Evolutionary conservation across 345 rosid species (phyloP).

Genomic region (Eucalyptus cladocalyx): DNA sequence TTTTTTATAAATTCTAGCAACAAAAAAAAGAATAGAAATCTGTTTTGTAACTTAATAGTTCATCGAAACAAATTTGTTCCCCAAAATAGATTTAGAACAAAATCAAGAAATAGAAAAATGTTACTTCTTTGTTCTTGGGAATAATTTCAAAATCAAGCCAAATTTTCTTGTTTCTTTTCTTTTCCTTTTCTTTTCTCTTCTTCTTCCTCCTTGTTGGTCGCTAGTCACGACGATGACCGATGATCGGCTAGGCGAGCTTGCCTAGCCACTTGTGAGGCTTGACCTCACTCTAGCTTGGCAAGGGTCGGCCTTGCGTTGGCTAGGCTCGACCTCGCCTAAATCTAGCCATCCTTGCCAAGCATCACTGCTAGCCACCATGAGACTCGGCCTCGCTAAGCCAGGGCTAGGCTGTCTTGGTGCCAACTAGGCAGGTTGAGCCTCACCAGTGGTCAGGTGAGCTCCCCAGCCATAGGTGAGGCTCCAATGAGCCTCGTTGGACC

Average conservation of each 20-base stretch:
- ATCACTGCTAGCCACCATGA: fast-evolving
- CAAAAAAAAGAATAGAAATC: too few species aligned
- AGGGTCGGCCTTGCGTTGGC: too few species aligned
- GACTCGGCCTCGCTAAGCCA: fast-evolving
- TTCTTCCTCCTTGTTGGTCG: fast-evolving
- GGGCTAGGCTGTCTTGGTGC: fast-evolving
- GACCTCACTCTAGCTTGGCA: fast-evolving
- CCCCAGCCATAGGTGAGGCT: fast-evolving
- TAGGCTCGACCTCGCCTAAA: fast-evolving
- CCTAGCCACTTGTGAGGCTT: fast-evolving
- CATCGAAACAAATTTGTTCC: too few species aligned
- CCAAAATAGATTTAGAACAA: fast-evolving
- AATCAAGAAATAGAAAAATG: too few species aligned
- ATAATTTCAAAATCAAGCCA: too few species aligned
- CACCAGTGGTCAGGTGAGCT: fast-evolving
- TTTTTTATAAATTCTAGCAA: too few species aligned
- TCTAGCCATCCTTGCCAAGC: fast-evolving
- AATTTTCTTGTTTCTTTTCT: too few species aligned
- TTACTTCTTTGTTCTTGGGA: fast-evolving
- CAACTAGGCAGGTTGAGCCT: fast-evolving
- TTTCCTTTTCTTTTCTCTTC: too few species aligned
- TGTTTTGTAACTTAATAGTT: too few species aligned
- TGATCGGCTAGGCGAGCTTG: fast-evolving
- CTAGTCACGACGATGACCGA: fast-evolving
- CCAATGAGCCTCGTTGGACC: fast-evolving